A percentile compares a stretch with the other conserved stretches of the same genome.
Evolutionary conservation across 345 rosid species (phyloP).

Genomic region (Aethionema arabicum): DNA sequence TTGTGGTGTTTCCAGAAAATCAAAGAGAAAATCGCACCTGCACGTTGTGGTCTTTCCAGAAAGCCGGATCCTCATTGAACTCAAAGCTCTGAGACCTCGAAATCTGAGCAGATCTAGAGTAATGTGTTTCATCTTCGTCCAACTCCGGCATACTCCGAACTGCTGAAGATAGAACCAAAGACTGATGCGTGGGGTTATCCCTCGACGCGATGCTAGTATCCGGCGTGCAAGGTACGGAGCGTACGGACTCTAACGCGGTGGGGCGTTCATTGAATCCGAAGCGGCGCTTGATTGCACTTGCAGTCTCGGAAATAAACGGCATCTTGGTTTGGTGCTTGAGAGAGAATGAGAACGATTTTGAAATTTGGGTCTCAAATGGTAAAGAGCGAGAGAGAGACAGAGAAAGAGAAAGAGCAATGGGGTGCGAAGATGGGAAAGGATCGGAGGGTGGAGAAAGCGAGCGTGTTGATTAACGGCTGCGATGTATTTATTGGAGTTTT

Average conservation of each 20-base stretch:
- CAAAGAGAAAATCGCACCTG: slow-evolving; percentile 49
- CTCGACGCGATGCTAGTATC: slow-evolving; percentile 48
- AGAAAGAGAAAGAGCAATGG: not conserved
- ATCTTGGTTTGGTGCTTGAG: slow-evolving; percentile 31
- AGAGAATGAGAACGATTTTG: slow-evolving; percentile 22
- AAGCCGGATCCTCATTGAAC: slow-evolving; percentile 79
- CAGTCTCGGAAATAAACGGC: slow-evolving; percentile 81
- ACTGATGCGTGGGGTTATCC: slow-evolving; percentile 38
- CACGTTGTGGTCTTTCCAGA: slow-evolving; percentile 95
- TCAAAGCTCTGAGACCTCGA: slow-evolving; percentile 61
- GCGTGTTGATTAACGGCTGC: slow-evolving; percentile 31
- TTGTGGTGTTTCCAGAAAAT: not conserved
- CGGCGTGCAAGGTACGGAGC: slow-evolving; percentile 47
- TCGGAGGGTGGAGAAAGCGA: slow-evolving; percentile 40
- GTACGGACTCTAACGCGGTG: slow-evolving; percentile 49
- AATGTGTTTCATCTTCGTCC: slow-evolving; percentile 26
- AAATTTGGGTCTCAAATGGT: slow-evolving; percentile 28
- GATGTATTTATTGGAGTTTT: slow-evolving; percentile 13
- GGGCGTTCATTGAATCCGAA: slow-evolving; percentile 75
- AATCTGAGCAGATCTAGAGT: slow-evolving; percentile 32
- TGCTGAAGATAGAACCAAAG: slow-evolving; percentile 37
- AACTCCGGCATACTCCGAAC: slow-evolving; percentile 50
- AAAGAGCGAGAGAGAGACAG: slow-evolving; percentile 6
- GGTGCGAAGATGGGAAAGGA: slow-evolving; percentile 14
- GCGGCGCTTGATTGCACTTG: slow-evolving; percentile 79